Percentiles rank a stretch among this genome's conserved stretches.
Evolutionary conservation across 2,329 filamentous ascomycete genomes (phyloP).

Genomic region (Fusarium sublunatum): DNA sequence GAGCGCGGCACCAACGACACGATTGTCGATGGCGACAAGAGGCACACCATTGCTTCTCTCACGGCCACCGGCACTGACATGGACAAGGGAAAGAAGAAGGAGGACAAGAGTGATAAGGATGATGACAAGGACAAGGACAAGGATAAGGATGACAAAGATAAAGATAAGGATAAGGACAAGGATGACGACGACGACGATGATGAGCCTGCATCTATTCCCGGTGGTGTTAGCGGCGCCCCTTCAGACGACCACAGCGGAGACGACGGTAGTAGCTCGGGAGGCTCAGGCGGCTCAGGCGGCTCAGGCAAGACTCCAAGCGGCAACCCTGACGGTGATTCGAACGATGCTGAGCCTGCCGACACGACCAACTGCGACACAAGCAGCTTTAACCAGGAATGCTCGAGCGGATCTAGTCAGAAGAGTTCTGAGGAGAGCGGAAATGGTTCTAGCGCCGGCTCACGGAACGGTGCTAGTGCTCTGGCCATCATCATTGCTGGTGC

Average conservation of each 20-base stretch:
- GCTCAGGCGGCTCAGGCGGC: conserved; percentile 18
- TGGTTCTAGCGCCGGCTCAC: conserved; percentile 49
- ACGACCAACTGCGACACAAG: conserved; percentile 51
- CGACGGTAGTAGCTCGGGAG: conserved; percentile 19
- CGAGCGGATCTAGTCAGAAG: conserved; percentile 31
- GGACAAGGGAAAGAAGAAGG: conserved; percentile 56
- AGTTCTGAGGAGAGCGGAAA: conserved; percentile 49
- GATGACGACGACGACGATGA: conserved; percentile 30
- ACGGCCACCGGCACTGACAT: conserved; percentile 84
- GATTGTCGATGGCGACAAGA: conserved; percentile 78
- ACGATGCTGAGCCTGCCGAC: conserved; percentile 36
- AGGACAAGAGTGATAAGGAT: conserved; percentile 41
- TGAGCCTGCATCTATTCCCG: conserved; percentile 41
- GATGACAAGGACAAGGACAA: conserved; percentile 25
- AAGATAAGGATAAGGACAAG: conserved; percentile 16
- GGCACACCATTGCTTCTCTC: conserved; percentile 81
- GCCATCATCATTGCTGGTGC: conserved; percentile 53
- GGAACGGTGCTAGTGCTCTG: conserved; percentile 51
- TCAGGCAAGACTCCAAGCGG: conserved; percentile 30
- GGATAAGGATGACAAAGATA: conserved; percentile 15
- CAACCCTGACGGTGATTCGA: conserved; percentile 32
- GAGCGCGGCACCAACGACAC: conserved; percentile 77
- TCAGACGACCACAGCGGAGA: conserved; percentile 38
- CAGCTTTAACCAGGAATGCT: conserved; percentile 57
- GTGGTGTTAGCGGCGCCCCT: conserved; percentile 34